These are phyloP conservation scores for Aspergillus aculeatus DNA, from an alignment of 2,329 filamentous ascomycete genomes.

Conservation along the genomic window DNA sequence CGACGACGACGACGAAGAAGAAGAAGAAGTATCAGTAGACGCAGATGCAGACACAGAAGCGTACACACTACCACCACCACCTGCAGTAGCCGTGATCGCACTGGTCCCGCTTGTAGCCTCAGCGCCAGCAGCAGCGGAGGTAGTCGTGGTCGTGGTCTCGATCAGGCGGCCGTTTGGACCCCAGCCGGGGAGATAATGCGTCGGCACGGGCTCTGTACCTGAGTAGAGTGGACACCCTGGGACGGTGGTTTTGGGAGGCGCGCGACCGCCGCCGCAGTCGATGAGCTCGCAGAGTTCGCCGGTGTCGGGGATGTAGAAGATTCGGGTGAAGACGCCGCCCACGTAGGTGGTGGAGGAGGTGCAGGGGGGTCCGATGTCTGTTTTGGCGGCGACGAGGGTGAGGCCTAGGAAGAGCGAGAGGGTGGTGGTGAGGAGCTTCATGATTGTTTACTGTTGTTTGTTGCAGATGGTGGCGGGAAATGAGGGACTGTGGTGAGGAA, in stretches of 20 bases:
- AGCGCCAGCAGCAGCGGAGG: neutral
- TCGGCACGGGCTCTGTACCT: slow-evolving; percentile 20
- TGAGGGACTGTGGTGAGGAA: no score
- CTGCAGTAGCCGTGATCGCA: neutral
- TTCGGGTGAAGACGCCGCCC: slow-evolving; percentile 28
- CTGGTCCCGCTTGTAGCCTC: neutral
- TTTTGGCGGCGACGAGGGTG: slow-evolving; percentile 23
- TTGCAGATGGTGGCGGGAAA: no score
- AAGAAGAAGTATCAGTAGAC: neutral
- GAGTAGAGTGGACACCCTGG: slow-evolving; percentile 54
- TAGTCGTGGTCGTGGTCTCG: neutral
- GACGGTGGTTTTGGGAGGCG: slow-evolving; percentile 62
- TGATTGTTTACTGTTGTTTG: slow-evolving; percentile 9
- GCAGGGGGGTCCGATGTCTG: slow-evolving; percentile 26
- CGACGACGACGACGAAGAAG: no score
- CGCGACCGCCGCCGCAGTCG: slow-evolving; percentile 67
- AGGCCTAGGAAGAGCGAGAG: slow-evolving; percentile 17
- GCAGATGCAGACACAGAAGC: neutral
- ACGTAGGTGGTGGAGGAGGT: slow-evolving; percentile 26
- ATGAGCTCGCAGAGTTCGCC: slow-evolving; percentile 64
- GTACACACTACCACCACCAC: neutral
- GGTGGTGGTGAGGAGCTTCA: slow-evolving; percentile 18
- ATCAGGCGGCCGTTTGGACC: neutral
- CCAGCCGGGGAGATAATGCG: slow-evolving; percentile 6
- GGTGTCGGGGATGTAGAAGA: slow-evolving; percentile 61